A percentile compares a stretch with the other conserved stretches of the same genome.
phyloP scores from a whole-genome alignment of 2,329 filamentous ascomycete species.

The Clonostachys rhizophaga region DNA sequence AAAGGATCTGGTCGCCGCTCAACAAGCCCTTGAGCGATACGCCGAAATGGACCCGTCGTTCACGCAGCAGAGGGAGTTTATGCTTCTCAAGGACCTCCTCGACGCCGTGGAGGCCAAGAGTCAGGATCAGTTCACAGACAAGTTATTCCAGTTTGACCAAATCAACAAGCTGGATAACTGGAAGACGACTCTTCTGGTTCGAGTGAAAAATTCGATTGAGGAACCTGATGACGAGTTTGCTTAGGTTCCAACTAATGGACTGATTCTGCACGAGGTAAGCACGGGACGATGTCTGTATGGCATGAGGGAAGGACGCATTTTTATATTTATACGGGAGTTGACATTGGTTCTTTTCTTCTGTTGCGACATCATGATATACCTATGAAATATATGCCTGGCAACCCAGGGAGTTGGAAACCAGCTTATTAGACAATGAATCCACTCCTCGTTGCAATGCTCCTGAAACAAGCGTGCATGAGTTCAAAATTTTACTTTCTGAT shows the following conservation, averaged over 20 bases:
- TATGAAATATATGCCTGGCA: too few species aligned
- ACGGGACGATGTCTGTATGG: too few species aligned
- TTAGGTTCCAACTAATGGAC: slow-evolving; percentile 8
- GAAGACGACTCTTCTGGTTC: slow-evolving; percentile 84
- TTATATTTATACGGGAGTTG: too few species aligned
- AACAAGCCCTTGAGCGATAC: slow-evolving; percentile 79
- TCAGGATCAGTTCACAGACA: slow-evolving; percentile 79
- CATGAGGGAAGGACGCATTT: too few species aligned
- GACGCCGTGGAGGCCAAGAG: slow-evolving; percentile 73
- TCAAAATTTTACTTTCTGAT: too few species aligned
- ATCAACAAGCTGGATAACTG: slow-evolving; percentile 93
- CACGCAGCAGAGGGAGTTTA: slow-evolving; percentile 70
- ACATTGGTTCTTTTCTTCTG: too few species aligned
- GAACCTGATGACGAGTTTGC: slow-evolving; percentile 38
- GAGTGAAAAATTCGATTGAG: slow-evolving; percentile 81
- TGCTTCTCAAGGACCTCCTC: slow-evolving; percentile 73
- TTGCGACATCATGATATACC: too few species aligned
- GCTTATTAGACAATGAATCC: too few species aligned
- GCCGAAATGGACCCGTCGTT: slow-evolving; percentile 76
- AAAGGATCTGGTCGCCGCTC: slow-evolving; percentile 71
- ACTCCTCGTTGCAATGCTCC: too few species aligned
- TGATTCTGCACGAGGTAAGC: background rate
- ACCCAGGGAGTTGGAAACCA: too few species aligned
- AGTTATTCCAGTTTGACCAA: slow-evolving; percentile 85
- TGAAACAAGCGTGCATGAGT: too few species aligned